Conservation (phyloP, 768 basidiomycete species). For the Pleurotus cornucopiae region DNA sequence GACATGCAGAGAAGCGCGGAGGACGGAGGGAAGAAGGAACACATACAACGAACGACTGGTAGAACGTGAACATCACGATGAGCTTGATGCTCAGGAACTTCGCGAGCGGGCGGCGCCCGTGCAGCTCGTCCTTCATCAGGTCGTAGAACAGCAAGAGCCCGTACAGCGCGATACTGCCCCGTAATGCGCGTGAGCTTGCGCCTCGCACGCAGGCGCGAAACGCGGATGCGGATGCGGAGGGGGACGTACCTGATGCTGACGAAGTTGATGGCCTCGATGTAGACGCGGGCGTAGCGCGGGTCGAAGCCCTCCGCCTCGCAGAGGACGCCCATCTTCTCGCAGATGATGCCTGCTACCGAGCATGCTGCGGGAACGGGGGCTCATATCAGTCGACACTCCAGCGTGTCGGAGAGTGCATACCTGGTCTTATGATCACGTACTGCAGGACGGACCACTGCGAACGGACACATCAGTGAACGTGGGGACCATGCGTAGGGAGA, state of each 20-base stretch:
- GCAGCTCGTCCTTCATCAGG: constrained; percentile 73
- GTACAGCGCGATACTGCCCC: constrained; percentile 71
- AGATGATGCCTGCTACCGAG: constrained; percentile 77
- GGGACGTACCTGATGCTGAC: constrained; percentile 68
- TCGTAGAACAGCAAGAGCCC: constrained; percentile 82
- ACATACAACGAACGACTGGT: constrained; percentile 73
- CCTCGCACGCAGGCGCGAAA: neutral
- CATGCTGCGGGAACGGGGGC: constrained; percentile 8
- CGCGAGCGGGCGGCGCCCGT: constrained; percentile 67
- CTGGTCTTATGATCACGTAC: constrained; percentile 71
- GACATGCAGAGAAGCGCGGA: neutral
- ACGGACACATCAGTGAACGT: constrained; percentile 3
- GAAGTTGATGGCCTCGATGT: constrained; percentile 71
- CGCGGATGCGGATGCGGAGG: neutral
- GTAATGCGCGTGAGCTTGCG: too few relatives aligned
- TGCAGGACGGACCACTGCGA: constrained; percentile 82
- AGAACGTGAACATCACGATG: constrained; percentile 86
- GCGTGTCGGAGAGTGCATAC: constrained; percentile 18
- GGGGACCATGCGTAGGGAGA: neutral
- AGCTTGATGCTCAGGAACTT: constrained; percentile 88
- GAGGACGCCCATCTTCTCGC: constrained; percentile 62
- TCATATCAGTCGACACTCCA: too few relatives aligned
- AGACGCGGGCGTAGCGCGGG: constrained; percentile 59
- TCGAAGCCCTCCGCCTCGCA: constrained; percentile 63
- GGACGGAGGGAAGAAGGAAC: neutral